Evolutionary conservation across 1,284 basidiomycete species (phyloP).

Genomic region (Neolentinus lepideus): DNA sequence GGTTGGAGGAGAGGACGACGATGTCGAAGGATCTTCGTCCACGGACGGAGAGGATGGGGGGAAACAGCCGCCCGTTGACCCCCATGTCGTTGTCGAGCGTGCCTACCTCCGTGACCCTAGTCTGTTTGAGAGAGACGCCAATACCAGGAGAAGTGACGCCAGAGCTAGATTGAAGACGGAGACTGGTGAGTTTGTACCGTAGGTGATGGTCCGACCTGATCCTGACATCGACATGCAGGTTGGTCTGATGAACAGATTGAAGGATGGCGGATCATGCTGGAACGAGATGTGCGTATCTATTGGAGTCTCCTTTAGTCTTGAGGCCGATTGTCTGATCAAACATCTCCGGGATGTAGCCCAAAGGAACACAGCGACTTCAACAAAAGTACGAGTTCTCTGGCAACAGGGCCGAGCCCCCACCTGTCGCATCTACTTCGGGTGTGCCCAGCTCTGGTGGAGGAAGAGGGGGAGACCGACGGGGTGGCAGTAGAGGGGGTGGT

Average conservation of each 20-base stretch:
- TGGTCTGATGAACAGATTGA: conserved; percentile 80
- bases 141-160: conserved; percentile 60
- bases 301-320: conserved; percentile 3
- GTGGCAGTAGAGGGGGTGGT: conserved; percentile 27
- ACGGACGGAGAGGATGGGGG: conserved; percentile 33
- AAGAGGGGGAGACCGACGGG: conserved; percentile 17
- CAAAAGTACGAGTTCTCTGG: conserved; percentile 70
- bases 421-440: conserved; percentile 6
- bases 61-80: conserved; percentile 18
- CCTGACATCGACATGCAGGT: conserved; percentile 26
- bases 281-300: conserved; percentile 63
- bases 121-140: conserved; percentile 70
- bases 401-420: conserved; percentile 32
- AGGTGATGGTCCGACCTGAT: background rate
- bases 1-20: conserved; percentile 43
- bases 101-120: conserved; percentile 70
- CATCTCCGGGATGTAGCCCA: conserved; percentile 39
- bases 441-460: background rate
- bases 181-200: conserved; percentile 38
- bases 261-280: conserved; percentile 84
- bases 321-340: too few relatives aligned
- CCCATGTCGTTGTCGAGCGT: conserved; percentile 65
- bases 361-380: conserved; percentile 57
- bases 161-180: conserved; percentile 57
- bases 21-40: conserved; percentile 21